Conservation (phyloP, 495 filamentous ascomycete genomes). For the Aspergillus homomorphus region DNA sequence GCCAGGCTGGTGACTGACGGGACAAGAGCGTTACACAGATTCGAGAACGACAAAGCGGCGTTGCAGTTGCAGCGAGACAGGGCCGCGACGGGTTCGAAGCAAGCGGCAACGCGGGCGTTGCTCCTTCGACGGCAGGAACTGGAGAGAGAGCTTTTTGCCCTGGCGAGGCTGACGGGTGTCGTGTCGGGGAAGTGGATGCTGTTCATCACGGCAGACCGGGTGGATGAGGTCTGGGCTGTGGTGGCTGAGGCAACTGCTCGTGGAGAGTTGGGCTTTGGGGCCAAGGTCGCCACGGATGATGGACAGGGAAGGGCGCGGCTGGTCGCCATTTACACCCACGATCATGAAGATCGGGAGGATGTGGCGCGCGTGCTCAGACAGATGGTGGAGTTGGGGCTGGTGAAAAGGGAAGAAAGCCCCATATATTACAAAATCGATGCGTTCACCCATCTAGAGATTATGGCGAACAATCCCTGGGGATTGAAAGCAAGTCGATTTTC, state of each 20-base stretch:
- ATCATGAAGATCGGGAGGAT: slow-evolving; percentile 67
- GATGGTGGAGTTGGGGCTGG: slow-evolving; percentile 58
- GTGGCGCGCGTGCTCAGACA: slow-evolving; percentile 61
- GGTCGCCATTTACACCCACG: slow-evolving; percentile 73
- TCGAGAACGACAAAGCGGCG: slow-evolving; percentile 31
- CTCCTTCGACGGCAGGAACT: slow-evolving; percentile 48
- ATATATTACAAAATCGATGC: slow-evolving; percentile 85
- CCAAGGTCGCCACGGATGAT: slow-evolving; percentile 66
- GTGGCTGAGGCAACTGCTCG: slow-evolving; percentile 61
- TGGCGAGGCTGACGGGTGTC: slow-evolving; percentile 54
- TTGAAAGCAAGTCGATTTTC: slow-evolving; percentile 56
- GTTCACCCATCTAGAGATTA: slow-evolving; percentile 69
- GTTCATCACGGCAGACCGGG: slow-evolving; percentile 54
- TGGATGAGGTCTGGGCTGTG: slow-evolving; percentile 60
- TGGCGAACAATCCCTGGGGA: slow-evolving; percentile 62
- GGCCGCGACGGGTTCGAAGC: slow-evolving; percentile 33
- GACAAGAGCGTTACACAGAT: slow-evolving; percentile 38
- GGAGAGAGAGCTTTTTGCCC: slow-evolving; percentile 50
- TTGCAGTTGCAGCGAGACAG: slow-evolving; percentile 40
- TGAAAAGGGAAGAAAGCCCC: slow-evolving; percentile 41
- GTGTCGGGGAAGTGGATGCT: slow-evolving; percentile 85
- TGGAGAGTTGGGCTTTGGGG: slow-evolving; percentile 61
- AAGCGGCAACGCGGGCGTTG: slow-evolving; percentile 46
- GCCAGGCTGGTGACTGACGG: slow-evolving; percentile 45
- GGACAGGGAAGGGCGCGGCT: slow-evolving; percentile 41